Base-by-base conservation (phyloP, 192 early-diverging fungal genomes). In the Allomyces macrogynus region DNA sequence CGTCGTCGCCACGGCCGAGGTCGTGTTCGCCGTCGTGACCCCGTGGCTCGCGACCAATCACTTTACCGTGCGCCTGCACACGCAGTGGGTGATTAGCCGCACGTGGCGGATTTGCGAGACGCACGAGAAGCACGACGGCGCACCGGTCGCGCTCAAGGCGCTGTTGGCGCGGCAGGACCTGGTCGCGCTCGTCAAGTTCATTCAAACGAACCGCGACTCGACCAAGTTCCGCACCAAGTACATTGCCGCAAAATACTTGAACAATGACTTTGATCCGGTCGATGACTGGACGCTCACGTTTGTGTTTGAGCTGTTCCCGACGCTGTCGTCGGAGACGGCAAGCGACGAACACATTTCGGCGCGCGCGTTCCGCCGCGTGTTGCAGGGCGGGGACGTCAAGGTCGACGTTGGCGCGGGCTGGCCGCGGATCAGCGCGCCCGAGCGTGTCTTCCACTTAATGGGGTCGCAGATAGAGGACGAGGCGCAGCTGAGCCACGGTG, bases 11-110 rank as follows among this genome's bases (percentile, higher is more conserved):
- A 14, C 20, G 49, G 49, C 49, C 49, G 49, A 57, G 49, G 16
- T 5, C 16, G 49, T 65, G 25, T 25, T 40, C 43, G 24, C 32
- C 18, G 60, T 60, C 24, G 44, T 65, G 25, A 18, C 42, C 18
- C 64, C 64, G 24, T 65, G 64, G 64, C 44, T 65, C 2, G 60
- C 44, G 24, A 40, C 44, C 25, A 65, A 65, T 26, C 64, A 65
- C 32, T 65, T 65, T 10, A 42, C 64, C 18, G 60, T 65, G 44
- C 64, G 64, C 24, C 60, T 65, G 60, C 60, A 60, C 60, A 27
- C 64, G 18, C 64, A 65, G 25, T 65, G 64, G 64, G 32, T 60
- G 8, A 24, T 65, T 18, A 22, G 24, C 20, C 64, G 60, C 10
- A 42, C 44, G 24, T 65, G 60, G 24, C 5, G 18, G 0, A 57